These are phyloP conservation scores for Alectoria sarmentosa DNA, from an alignment of 495 filamentous ascomycete species.

Conservation along the genomic window DNA sequence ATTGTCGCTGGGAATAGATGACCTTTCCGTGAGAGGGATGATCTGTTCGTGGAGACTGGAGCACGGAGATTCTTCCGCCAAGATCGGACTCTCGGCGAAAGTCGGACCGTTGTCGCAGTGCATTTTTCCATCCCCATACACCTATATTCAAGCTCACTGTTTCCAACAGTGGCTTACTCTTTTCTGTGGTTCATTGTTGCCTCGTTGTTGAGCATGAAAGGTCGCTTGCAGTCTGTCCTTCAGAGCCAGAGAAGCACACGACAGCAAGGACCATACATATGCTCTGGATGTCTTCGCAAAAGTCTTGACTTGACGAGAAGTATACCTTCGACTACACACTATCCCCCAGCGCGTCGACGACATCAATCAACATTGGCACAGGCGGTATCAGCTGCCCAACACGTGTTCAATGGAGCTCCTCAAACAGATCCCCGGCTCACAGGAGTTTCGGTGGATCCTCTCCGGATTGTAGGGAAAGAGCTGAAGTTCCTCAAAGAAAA, in stretches of 20 bases:
- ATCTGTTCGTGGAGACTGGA: no score
- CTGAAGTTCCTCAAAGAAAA: conserved; percentile 90
- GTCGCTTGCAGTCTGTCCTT: conserved; percentile 14
- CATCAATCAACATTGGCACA: conserved; percentile 52
- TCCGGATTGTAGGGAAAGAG: conserved; percentile 83
- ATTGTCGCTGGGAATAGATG: conserved; percentile 5
- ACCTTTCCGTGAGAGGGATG: not conserved
- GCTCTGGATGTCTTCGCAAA: conserved; percentile 15
- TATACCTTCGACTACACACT: conserved; percentile 1
- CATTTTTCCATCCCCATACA: no score
- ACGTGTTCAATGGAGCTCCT: conserved; percentile 64
- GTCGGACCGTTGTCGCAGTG: not conserved
- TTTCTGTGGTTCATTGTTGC: not conserved
- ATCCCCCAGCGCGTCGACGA: conserved; percentile 19
- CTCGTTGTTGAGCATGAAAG: conserved; percentile 17
- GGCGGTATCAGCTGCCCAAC: conserved; percentile 71
- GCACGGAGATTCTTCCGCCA: no score
- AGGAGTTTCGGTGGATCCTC: conserved; percentile 63
- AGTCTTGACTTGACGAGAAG: conserved; percentile 13
- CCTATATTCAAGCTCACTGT: not conserved
- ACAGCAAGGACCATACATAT: conserved; percentile 3
- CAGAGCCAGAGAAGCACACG: not conserved
- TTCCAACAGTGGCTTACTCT: not conserved
- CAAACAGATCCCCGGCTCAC: conserved; percentile 42
- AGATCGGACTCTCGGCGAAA: conserved; percentile 1